Base-by-base conservation (phyloP, 192 early-diverging fungal genomes). In the Gigaspora rosea region DNA sequence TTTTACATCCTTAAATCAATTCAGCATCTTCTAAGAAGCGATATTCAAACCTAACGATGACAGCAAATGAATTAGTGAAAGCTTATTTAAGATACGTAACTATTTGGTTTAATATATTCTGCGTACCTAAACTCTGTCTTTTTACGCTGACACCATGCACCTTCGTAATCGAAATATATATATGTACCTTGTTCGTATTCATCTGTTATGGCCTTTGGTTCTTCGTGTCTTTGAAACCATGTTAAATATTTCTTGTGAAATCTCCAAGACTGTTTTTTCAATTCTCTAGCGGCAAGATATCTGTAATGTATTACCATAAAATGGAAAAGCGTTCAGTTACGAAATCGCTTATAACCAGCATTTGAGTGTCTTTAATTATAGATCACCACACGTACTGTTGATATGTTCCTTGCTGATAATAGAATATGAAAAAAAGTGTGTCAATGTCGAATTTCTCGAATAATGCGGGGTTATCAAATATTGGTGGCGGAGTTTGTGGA, bases 161-260 rank as follows among this genome's bases (percentile, higher is more conserved):
- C 94, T 81, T 99, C 96, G 76, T 95, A 98, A 82, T 99, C 97
- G 89, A 99, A 99, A 84, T 98, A 99, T 47, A 98, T 90, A 79
- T 99, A 99, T 27, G 97, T 97, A 32, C 97, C 97, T 81, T 95
- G 93, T 83, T 99, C 97, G 86, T 94, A 99, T 78, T 97, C 94
- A 77, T 97, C 96, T 18, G 95, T 99, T 63, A 97, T 97, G 13
- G 90, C 90, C 81, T 92, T 93, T 56, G 97, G 97, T 84, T 99
- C 96, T 77, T 98, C 95, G 80, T 94, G 95, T 18, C 97, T 91
- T 83, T 99, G 97, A 86, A 99, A 99, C 97, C 97, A 99, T 62
- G 97, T 98, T 66, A 92, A 82, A 77, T 95, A 97, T 87, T 97
- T 95, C 87, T 97, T 99, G 82, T 99, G 97, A 84, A 97, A 99